Conservation (phyloP, 352 stramenopile species). For the Phytophthora kernoviae region DNA sequence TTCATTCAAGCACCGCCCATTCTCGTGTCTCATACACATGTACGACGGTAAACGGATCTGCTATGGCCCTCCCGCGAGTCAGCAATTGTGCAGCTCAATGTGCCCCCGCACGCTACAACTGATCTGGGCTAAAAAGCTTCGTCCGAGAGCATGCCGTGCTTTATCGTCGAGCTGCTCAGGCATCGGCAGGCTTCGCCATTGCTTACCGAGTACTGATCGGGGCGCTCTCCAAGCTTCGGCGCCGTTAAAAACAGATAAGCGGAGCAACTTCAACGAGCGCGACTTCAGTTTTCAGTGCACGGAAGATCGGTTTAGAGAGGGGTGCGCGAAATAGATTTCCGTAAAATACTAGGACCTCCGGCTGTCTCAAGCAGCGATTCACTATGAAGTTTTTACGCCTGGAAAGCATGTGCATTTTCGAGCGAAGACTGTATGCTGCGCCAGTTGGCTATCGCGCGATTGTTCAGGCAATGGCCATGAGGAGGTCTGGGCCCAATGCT, state of each 20-base stretch:
- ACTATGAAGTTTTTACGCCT: no score
- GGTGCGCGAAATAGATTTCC: not conserved
- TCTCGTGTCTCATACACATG: constrained; percentile 36
- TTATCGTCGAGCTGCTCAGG: not conserved
- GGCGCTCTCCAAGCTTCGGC: constrained; percentile 19
- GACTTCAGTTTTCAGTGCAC: constrained; percentile 26
- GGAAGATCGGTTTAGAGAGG: constrained; percentile 23
- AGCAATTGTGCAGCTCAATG: constrained; percentile 27
- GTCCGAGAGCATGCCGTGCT: not conserved
- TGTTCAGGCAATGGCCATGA: constrained; percentile 7
- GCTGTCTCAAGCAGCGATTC: not conserved
- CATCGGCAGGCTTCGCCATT: not conserved
- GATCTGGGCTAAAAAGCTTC: constrained; percentile 30
- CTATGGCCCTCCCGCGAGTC: constrained; percentile 27
- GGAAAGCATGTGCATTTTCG: not conserved
- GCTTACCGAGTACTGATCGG: no score
- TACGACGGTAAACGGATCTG: constrained; percentile 17
- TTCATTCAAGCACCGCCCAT: not conserved
- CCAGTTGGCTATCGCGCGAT: constrained; percentile 12
- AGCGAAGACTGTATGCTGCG: not conserved
- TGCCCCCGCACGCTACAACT: constrained; percentile 27
- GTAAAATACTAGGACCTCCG: not conserved
- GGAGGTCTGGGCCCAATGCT: constrained; percentile 6
- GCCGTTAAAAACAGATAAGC: constrained; percentile 31
- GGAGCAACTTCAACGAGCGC: constrained; percentile 30